Percentiles rank a stretch among this genome's conserved stretches.
phyloP scores from a whole-genome alignment of 1,284 basidiomycete genomes.

The Stereum hirsutum region DNA sequence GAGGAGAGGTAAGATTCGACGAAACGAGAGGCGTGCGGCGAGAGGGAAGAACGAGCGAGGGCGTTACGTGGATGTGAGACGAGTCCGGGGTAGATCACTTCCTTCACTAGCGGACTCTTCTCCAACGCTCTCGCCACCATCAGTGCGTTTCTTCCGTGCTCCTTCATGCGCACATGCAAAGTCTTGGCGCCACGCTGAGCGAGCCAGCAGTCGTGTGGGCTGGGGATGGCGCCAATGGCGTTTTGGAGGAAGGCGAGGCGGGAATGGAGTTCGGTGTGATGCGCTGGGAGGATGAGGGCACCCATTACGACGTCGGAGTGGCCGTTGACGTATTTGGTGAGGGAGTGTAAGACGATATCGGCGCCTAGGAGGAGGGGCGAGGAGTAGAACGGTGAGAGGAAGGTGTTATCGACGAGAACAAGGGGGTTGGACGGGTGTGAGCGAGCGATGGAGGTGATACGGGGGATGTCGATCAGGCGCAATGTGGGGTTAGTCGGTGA shows the following conservation, averaged over 20 bases:
- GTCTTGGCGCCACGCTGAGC: constrained; percentile 91
- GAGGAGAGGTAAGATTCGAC: constrained; percentile 34
- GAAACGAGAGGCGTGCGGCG: constrained; percentile 63
- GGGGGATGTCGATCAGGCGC: constrained; percentile 71
- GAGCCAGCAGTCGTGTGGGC: constrained; percentile 87
- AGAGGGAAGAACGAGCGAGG: constrained; percentile 57
- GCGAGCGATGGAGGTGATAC: constrained; percentile 53
- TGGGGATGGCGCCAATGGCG: constrained; percentile 83
- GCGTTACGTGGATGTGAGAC: constrained; percentile 46
- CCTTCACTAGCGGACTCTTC: constrained; percentile 49
- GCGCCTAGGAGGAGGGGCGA: constrained; percentile 84
- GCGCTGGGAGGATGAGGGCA: constrained; percentile 60
- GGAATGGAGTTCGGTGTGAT: constrained; percentile 36
- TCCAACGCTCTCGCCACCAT: constrained; percentile 64
- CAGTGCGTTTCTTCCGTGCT: constrained; percentile 82
- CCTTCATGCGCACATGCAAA: constrained; percentile 77
- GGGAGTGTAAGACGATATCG: constrained; percentile 72
- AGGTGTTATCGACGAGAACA: constrained; percentile 89
- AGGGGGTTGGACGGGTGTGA: constrained; percentile 52
- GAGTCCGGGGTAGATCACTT: constrained; percentile 86
- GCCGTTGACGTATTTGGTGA: constrained; percentile 92
- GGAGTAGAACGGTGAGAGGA: constrained; percentile 87
- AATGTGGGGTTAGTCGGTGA: constrained; percentile 94
- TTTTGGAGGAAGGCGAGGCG: constrained; percentile 88
- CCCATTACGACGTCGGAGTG: constrained; percentile 92